Percentiles rank a stretch among this genome's conserved stretches.
These are phyloP conservation scores for Monosporozyma aquatica DNA, from an alignment of 805 yeast species.

Conservation along the genomic window DNA sequence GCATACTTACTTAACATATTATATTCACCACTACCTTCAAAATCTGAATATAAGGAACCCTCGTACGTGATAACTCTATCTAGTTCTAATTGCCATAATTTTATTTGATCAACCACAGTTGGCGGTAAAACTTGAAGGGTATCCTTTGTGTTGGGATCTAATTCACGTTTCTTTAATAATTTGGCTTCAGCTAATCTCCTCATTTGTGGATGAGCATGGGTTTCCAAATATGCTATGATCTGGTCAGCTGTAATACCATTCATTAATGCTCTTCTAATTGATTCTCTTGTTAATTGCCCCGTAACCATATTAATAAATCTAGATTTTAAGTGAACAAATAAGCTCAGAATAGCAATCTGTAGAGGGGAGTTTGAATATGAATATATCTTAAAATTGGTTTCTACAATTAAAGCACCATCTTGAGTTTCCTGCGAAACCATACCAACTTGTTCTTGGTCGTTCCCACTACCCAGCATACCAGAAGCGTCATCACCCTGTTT, in stretches of 20 bases:
- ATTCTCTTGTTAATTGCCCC: conserved; percentile 88
- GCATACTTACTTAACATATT: conserved; percentile 68
- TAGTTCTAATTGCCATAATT: conserved; percentile 90
- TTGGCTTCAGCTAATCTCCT: conserved; percentile 60
- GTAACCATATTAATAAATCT: conserved; percentile 88
- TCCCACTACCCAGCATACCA: conserved; percentile 10
- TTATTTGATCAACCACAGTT: conserved; percentile 93
- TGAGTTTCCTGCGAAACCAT: conserved; percentile 17
- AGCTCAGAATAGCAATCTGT: conserved; percentile 83
- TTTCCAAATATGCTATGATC: conserved; percentile 75
- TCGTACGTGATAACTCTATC: conserved; percentile 82
- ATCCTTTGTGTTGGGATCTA: conserved; percentile 40
- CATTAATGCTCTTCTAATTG: conserved; percentile 69
- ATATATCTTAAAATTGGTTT: conserved; percentile 87
- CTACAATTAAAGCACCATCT: conserved; percentile 73
- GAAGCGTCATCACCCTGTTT: conserved; percentile 9
- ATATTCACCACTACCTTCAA: conserved; percentile 67
- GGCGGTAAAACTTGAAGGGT: conserved; percentile 71
- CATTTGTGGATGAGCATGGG: conserved; percentile 94
- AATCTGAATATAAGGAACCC: conserved; percentile 84
- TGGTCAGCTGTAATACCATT: conserved; percentile 95
- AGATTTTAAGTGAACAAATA: conserved; percentile 77
- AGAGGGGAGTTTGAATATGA: conserved; percentile 91
- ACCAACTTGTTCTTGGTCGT: conserved; percentile 27
- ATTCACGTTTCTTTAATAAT: conserved; percentile 56